Conservation (phyloP, 2,329 filamentous ascomycete species). For the Simplicillium aogashimaense region DNA sequence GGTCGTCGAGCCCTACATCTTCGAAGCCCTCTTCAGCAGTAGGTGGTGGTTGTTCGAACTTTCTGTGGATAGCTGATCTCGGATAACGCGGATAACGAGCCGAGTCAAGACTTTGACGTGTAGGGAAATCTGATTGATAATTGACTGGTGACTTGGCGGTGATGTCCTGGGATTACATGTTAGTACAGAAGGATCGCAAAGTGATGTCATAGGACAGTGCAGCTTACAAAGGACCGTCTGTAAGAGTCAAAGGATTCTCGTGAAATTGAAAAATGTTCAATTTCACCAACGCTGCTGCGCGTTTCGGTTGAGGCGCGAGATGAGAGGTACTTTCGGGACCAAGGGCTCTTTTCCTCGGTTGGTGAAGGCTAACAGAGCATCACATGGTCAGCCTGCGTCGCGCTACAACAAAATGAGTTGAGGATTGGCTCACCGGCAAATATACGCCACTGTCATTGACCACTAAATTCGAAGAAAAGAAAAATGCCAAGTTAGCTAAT, state of each 20-base stretch:
- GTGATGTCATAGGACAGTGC: neutral
- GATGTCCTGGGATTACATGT: constrained; percentile 58
- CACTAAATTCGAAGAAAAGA: constrained; percentile 44
- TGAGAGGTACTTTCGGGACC: constrained; percentile 48
- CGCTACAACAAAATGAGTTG: neutral
- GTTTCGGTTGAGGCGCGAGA: constrained; percentile 46
- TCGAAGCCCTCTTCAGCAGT: constrained; percentile 77
- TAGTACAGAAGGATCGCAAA: neutral
- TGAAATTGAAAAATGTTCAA: constrained; percentile 90
- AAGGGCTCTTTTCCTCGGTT: constrained; percentile 72
- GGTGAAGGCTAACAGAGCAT: constrained; percentile 61
- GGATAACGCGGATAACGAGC: constrained; percentile 48
- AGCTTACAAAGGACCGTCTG: constrained; percentile 82
- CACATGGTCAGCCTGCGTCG: constrained; percentile 4
- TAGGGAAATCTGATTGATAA: constrained; percentile 40
- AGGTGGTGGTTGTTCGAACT: constrained; percentile 49
- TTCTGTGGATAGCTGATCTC: constrained; percentile 49
- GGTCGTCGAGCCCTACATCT: constrained; percentile 80
- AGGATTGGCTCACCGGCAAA: constrained; percentile 58
- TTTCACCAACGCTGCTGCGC: constrained; percentile 60
- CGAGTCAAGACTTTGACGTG: constrained; percentile 75
- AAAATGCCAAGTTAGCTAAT: constrained; percentile 13
- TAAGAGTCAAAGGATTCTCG: constrained; percentile 97
- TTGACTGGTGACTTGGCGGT: constrained; percentile 73
- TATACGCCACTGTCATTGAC: constrained; percentile 95